Evolutionary conservation across 1,284 basidiomycete genomes (phyloP).

Genomic region (Sporisorium scitamineum): DNA sequence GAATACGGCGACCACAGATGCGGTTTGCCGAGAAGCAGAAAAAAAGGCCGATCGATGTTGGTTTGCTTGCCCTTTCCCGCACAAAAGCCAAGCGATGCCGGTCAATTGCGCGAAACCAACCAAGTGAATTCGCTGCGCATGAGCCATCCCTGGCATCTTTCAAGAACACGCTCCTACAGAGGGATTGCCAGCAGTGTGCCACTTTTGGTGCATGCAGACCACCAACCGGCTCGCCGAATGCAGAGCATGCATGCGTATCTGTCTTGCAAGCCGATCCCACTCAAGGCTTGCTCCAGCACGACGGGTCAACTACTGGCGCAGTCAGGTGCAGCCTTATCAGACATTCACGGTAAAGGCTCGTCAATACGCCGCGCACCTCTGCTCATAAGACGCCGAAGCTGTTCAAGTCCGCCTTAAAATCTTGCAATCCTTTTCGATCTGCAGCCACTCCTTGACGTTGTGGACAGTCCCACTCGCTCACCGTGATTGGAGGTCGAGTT

Average conservation of each 20-base stretch:
- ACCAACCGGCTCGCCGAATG: slow-evolving; percentile 1
- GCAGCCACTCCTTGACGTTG: not conserved
- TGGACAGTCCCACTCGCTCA: not conserved
- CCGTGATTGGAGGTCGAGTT: not conserved
- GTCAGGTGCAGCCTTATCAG: not conserved
- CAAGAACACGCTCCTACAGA: not conserved
- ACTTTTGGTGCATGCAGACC: not conserved
- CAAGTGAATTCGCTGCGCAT: not conserved
- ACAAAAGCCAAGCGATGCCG: not conserved
- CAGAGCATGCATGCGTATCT: not conserved
- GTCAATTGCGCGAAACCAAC: not conserved
- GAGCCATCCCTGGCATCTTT: not conserved
- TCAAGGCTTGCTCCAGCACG: slow-evolving; percentile 1
- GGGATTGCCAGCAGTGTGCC: not conserved
- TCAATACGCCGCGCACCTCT: no score
- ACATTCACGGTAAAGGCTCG: no score
- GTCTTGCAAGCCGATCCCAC: no score
- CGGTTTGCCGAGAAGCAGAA: not conserved
- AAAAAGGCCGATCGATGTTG: slow-evolving; percentile 3
- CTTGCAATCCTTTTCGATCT: not conserved
- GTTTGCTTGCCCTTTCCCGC: not conserved
- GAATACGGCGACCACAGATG: not conserved
- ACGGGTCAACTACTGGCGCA: slow-evolving; percentile 1
- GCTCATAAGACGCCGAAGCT: not conserved
- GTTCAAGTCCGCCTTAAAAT: not conserved